phyloP scores from a whole-genome alignment of 108 stramenopile genomes.

The Epithemia pelagica region DNA sequence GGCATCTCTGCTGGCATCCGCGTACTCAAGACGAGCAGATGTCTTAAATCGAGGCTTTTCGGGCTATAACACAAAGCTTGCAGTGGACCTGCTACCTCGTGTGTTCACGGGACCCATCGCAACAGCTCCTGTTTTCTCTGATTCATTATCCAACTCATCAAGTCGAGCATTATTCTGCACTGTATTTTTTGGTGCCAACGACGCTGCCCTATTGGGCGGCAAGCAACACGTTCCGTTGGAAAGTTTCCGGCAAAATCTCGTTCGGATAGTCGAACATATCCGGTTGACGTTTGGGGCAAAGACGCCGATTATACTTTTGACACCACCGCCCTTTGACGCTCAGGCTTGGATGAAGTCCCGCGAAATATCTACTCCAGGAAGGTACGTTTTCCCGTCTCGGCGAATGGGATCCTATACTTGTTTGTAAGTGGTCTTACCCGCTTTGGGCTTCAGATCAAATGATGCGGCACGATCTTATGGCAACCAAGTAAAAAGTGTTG shows the following conservation, averaged over 20 bases:
- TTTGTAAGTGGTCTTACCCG: neutral
- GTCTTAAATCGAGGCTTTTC: slow-evolving; percentile 66
- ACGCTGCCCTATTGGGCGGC: slow-evolving; percentile 47
- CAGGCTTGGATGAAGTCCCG: slow-evolving; percentile 37
- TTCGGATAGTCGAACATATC: slow-evolving; percentile 32
- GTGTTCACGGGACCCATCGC: slow-evolving; percentile 20
- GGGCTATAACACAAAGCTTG: slow-evolving; percentile 63
- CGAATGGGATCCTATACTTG: slow-evolving; percentile 6
- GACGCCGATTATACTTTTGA: slow-evolving; percentile 51
- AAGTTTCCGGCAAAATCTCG: slow-evolving; percentile 41
- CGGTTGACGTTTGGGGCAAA: slow-evolving; percentile 5
- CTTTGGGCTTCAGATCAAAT: neutral
- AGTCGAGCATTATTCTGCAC: slow-evolving; percentile 27
- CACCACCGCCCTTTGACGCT: slow-evolving; percentile 60
- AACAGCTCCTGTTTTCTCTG: neutral
- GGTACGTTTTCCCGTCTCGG: neutral
- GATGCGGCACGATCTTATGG: slow-evolving; percentile 21
- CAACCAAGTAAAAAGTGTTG: slow-evolving; percentile 28
- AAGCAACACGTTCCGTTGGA: slow-evolving; percentile 56
- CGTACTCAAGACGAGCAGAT: slow-evolving; percentile 54
- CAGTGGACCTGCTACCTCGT: slow-evolving; percentile 30
- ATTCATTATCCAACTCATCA: neutral
- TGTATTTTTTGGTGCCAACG: slow-evolving; percentile 73
- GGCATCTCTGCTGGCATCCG: slow-evolving; percentile 40
- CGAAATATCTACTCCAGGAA: neutral